Evolutionary conservation across 2,329 filamentous ascomycete species (phyloP).

Genomic region (Colletotrichum ledebouriae): DNA sequence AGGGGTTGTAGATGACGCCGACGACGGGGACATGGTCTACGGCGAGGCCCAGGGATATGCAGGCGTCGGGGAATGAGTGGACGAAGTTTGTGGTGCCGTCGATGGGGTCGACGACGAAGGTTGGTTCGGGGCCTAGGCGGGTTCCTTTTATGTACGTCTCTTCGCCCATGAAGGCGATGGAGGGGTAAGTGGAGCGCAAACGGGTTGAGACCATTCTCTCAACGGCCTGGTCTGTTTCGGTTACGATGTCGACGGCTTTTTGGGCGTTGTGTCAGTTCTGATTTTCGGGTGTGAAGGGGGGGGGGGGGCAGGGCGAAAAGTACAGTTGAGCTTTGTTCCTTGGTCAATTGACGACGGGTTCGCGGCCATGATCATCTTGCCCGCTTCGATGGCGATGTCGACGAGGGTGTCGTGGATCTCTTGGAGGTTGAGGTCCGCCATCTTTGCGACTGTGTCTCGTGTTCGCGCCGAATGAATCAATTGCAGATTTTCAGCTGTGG

Average conservation of each 20-base stretch:
- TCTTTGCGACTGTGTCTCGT: slow-evolving; percentile 47
- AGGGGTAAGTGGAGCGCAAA: slow-evolving; percentile 66
- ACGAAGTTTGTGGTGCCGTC: slow-evolving; percentile 88
- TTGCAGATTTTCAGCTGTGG: neutral
- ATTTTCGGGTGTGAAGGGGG: too few relatives aligned
- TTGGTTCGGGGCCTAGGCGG: slow-evolving; percentile 74
- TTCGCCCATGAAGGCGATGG: slow-evolving; percentile 77
- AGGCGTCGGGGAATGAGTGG: slow-evolving; percentile 80
- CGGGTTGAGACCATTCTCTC: slow-evolving; percentile 71
- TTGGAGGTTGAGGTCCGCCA: slow-evolving; percentile 71
- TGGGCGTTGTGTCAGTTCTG: slow-evolving; percentile 5
- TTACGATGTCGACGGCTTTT: slow-evolving; percentile 76
- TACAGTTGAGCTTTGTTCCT: slow-evolving; percentile 76
- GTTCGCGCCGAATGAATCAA: neutral
- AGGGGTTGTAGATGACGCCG: slow-evolving; percentile 86
- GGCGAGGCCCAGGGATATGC: slow-evolving; percentile 81
- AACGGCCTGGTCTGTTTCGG: slow-evolving; percentile 75
- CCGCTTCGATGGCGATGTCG: slow-evolving; percentile 72
- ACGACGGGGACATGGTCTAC: slow-evolving; percentile 72
- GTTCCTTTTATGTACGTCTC: slow-evolving; percentile 80
- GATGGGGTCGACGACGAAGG: slow-evolving; percentile 86
- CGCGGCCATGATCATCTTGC: slow-evolving; percentile 72
- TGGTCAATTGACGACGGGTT: slow-evolving; percentile 70
- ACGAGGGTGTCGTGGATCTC: slow-evolving; percentile 73
- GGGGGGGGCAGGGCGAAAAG: slow-evolving; percentile 28